phyloP scores from a whole-genome alignment of 495 filamentous ascomycete species.

The Neurospora sp. region DNA sequence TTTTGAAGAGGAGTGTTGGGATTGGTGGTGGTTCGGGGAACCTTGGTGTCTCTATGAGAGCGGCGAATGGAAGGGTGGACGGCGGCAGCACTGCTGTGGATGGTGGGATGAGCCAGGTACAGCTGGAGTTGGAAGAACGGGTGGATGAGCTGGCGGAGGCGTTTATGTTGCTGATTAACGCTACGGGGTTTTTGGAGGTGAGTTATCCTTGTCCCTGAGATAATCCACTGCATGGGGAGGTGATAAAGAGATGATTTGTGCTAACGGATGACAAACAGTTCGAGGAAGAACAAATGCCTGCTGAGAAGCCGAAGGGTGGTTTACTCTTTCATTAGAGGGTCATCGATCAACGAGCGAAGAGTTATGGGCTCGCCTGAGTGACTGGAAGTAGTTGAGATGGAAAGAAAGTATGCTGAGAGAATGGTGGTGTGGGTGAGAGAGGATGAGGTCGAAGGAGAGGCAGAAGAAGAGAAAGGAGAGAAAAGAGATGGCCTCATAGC shows the following conservation, averaged over 20 bases:
- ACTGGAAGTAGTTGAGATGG: neutral
- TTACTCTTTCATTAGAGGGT: neutral
- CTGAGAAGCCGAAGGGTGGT: conserved; percentile 12
- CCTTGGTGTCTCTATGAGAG: neutral
- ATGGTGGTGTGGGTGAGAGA: neutral
- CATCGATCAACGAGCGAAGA: neutral
- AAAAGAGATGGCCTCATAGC: neutral
- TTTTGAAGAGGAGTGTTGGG: conserved; percentile 83
- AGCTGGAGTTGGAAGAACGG: conserved; percentile 28
- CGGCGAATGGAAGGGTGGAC: neutral
- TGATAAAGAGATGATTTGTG: neutral
- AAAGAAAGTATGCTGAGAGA: neutral
- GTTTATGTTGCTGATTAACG: conserved; percentile 45
- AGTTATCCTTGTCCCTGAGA: conserved; percentile 10
- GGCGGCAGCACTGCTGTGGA: neutral
- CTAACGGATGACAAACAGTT: conserved; percentile 25
- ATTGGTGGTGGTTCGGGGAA: conserved; percentile 41
- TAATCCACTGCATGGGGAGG: neutral
- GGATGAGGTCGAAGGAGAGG: conserved; percentile 1
- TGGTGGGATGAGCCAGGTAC: conserved; percentile 15
- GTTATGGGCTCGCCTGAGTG: neutral
- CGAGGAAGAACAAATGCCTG: conserved; percentile 26
- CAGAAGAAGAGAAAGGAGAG: neutral
- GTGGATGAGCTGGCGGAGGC: conserved; percentile 47
- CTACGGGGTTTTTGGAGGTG: conserved; percentile 53